Percentiles rank a stretch among this genome's conserved stretches.
phyloP scores from a whole-genome alignment of 208 protist genomes.

The Wallacemonas sp. region DNA sequence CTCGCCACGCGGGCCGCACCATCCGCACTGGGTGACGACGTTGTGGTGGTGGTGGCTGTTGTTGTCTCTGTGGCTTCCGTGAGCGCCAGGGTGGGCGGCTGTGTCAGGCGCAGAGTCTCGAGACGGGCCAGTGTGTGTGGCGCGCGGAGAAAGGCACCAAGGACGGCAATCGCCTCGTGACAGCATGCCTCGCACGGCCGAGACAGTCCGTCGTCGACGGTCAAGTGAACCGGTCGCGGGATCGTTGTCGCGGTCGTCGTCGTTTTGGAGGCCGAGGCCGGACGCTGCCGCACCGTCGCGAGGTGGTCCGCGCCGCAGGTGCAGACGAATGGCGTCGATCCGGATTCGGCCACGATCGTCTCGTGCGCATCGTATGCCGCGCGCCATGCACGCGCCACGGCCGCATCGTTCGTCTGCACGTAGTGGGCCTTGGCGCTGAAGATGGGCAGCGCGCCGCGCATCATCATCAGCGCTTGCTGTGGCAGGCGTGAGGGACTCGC shows the following conservation, averaged over 20 bases:
- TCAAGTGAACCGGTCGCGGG: background rate
- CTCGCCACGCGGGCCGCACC: background rate
- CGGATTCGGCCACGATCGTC: no score
- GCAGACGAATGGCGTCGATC: background rate
- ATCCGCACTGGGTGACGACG: background rate
- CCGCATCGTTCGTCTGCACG: slow-evolving; percentile 29
- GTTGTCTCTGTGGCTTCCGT: no score
- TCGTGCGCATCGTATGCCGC: slow-evolving; percentile 21
- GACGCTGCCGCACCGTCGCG: background rate
- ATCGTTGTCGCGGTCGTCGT: no score
- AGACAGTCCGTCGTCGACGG: background rate
- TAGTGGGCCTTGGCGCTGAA: slow-evolving; percentile 32
- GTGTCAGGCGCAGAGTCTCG: slow-evolving; percentile 17
- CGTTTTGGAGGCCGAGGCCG: no score
- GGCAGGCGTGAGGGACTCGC: no score
- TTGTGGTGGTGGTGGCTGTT: background rate
- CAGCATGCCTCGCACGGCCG: slow-evolving; percentile 26
- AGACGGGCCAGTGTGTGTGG: slow-evolving; percentile 26
- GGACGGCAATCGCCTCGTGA: slow-evolving; percentile 25
- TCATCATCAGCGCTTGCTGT: background rate
- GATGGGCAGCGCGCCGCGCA: slow-evolving; percentile 19
- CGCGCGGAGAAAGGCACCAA: slow-evolving; percentile 26
- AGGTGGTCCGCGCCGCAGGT: slow-evolving; percentile 1
- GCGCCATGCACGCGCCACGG: slow-evolving; percentile 26
- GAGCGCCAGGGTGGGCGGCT: no score